Evolutionary conservation across 345 rosid species (phyloP).

Genomic region (Erysimum cheiranthoides): DNA sequence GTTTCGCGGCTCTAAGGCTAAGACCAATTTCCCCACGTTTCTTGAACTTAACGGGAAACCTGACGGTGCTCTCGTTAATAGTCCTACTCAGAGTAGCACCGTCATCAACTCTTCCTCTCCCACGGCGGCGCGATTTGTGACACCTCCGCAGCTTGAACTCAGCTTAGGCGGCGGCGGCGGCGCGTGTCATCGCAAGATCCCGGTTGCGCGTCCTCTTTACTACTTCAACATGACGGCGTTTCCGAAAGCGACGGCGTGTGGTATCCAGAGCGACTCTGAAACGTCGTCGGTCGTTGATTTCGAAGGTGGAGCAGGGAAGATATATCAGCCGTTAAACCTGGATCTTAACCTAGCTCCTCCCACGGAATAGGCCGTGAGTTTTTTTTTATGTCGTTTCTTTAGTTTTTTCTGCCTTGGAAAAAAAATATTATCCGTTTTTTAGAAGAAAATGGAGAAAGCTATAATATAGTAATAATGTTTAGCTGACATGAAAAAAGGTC

Average conservation of each 20-base stretch:
- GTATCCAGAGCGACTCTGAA: slow-evolving; percentile 66
- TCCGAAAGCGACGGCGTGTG: slow-evolving; percentile 23
- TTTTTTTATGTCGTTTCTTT: not conserved
- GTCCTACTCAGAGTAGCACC: slow-evolving; percentile 82
- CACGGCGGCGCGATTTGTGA: slow-evolving; percentile 49
- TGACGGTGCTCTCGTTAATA: slow-evolving; percentile 38
- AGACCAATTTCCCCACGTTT: slow-evolving; percentile 68
- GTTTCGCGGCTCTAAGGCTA: slow-evolving; percentile 82
- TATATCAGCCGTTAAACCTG: slow-evolving; percentile 46
- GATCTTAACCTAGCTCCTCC: slow-evolving; percentile 76
- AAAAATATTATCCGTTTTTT: slow-evolving; percentile 25
- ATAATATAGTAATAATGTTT: slow-evolving; percentile 6
- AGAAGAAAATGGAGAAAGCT: not conserved
- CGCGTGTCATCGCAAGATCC: slow-evolving; percentile 17
- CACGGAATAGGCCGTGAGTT: slow-evolving; percentile 55
- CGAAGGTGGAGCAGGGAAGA: slow-evolving; percentile 42
- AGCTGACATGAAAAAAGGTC: slow-evolving; percentile 41
- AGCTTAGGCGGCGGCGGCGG: slow-evolving; percentile 43
- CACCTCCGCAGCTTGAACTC: slow-evolving; percentile 56
- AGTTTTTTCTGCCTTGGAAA: not conserved
- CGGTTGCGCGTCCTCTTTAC: slow-evolving; percentile 46
- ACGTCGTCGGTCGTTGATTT: slow-evolving; percentile 65
- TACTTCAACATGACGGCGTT: slow-evolving; percentile 43
- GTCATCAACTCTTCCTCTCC: slow-evolving; percentile 60
- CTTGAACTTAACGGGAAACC: slow-evolving; percentile 36